Base-by-base conservation (phyloP, 2,329 filamentous ascomycete species). In the Aspergillus felis region DNA sequence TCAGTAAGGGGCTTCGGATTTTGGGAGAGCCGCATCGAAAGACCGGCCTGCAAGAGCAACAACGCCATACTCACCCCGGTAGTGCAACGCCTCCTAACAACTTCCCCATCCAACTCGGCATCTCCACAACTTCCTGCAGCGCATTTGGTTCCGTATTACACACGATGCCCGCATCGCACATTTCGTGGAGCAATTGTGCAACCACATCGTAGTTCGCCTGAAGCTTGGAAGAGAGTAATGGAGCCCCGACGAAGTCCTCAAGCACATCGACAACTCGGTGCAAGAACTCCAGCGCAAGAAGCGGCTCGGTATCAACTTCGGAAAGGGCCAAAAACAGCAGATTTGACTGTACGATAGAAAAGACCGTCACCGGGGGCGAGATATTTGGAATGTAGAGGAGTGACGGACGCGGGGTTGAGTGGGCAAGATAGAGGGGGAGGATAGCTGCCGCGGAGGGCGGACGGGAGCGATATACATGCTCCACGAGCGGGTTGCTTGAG, bases 71-170 rank as follows among this genome's bases (percentile, higher is more conserved):
- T 63, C 75, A 89, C 87, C 87, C 86, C 57, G 92, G 91, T 61
- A 97, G 78, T 61, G 87, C 92, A 28, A 99, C 91, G 64, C 90
- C 91, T 50, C 92, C 91, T 20, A 99, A 79, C 54, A 99, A 75
- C 75, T 92, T 96, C 64, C 91, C 92, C 75, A 97, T 84, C 78
- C 92, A 89, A 32, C 90, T 91, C 61, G 96, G 92, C 17, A 95
- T 91, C 72, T 97, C 92, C 14, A 99, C 91, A 14, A 93, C 82
- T 71, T 99, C 94, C 67, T 91, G 84, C 68, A 99, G 77, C 22
- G 92, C 91, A 79, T 99, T 97, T 9, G 90, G 89, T 74, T 99
- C 94, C 1, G 93, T 97, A 56, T 91, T 96, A 68, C 84, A 89
- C 38, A 97, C 83, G n/a, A 87, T 84, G 17, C 94, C 94, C 44